Evolutionary conservation across 2,329 filamentous ascomycete genomes (phyloP), one percentile per base, ranked within the genome.

Genomic region (Exophiala lecanii-corni): DNA sequence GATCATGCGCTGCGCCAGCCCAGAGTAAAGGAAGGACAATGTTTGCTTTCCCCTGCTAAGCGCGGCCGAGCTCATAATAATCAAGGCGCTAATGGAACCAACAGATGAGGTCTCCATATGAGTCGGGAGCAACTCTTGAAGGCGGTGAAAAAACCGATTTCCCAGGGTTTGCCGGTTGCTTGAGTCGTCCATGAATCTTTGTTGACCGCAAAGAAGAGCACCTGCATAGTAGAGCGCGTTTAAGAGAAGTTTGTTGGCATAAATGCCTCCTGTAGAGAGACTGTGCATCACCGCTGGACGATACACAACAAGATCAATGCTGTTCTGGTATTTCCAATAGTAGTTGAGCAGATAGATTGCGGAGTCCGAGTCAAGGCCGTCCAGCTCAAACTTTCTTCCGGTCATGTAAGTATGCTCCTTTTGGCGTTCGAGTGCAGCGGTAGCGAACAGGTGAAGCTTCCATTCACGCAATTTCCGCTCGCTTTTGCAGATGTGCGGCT

Each of bases 231-330:
- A 41, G 17, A 41, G 7, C 12, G 64, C 62, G 43, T 68, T 68
- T 10, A 67, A 55, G 1, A 67, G 52, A 2, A 68, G 56, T 39
- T 65, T 66, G 19, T 66, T 67, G 7, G 57, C 55, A 20, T 60
- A 67, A 1, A 59, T 60, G 1, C 65, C 64, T n/a, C 57, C 56
- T 15, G 58, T 63, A 1, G 56, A 53, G 2, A 67, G 57, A 41
- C 62, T 63, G 25, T 66, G 61, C 59, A 66, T 67, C 7, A 68
- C 62, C 1, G 62, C 64, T 1, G 65, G 65, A 1, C 65, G 62
- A 21, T 68, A 68, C 0, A 63, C 60, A 9, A 66, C 54, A 2
- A 67, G 57, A n/a, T 65, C 66, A 3, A 60, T 57, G 13, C 59
- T 60, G 36, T 67, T 63, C 33, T 64, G 62, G 15, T 58, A 58